These are phyloP conservation scores for Ormosia emarginata DNA, from an alignment of 306 rosid species.

Conservation along the genomic window DNA sequence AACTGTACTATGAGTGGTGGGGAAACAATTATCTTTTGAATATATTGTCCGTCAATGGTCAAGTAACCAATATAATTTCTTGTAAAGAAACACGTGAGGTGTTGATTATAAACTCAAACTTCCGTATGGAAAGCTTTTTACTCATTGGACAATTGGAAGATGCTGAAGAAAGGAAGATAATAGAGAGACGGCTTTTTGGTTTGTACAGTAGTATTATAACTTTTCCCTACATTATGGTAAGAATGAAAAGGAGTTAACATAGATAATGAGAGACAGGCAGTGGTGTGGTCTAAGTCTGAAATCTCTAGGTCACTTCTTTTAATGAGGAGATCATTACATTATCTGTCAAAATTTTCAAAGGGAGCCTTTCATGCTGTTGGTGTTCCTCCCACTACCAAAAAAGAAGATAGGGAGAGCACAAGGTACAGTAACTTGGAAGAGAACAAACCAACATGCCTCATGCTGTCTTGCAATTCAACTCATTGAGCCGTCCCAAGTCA, in stretches of 20 bases:
- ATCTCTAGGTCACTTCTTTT: conserved; percentile 62
- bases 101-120: conserved; percentile 39
- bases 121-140: conserved; percentile 31
- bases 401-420: neutral
- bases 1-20: conserved; percentile 5
- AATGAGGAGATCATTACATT: conserved; percentile 42
- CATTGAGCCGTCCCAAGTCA: conserved; percentile 31
- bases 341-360: conserved; percentile 21
- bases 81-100: conserved; percentile 23
- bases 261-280: neutral
- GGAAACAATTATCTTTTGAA: conserved; percentile 14
- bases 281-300: conserved; percentile 34
- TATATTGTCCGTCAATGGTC: conserved; percentile 30
- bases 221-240: conserved; percentile 16
- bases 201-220: conserved; percentile 1
- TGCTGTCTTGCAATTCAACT: conserved; percentile 18
- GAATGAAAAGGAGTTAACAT: conserved; percentile 9
- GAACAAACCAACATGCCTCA: conserved; percentile 13
- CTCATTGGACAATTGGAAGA: conserved; percentile 24
- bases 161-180: conserved; percentile 5
- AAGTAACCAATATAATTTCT: conserved; percentile 16
- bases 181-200: conserved; percentile 18
- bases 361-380: neutral
- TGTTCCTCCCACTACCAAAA: conserved; percentile 33
- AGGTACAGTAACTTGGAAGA: conserved; percentile 3